Evolutionary conservation across 306 rosid genomes (phyloP), one percentile per base, ranked within the genome.

Genomic region (Begonia loranthoides): DNA sequence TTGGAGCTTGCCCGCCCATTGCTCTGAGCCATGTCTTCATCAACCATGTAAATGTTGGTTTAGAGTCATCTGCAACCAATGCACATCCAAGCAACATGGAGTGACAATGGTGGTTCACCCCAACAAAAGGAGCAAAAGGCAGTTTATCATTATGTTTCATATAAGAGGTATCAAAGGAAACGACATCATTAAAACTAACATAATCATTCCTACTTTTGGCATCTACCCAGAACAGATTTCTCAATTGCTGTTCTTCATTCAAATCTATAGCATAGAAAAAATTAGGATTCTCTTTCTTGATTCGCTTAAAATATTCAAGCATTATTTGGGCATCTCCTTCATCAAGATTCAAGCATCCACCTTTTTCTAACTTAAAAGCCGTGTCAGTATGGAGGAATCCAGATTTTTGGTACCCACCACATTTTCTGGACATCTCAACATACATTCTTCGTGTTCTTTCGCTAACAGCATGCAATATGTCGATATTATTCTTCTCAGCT

Each of bases 11-110:
- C 66, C 87, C 94, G 13, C 80, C 73, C 94, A 87, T 87, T 52
- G 96, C 96, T 76, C 94, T 72, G 62, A 80, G 92, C 96, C 96
- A 83, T 15, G 94, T 78, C 81, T 76, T 87, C 85, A 87, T 60
- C 65, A 87, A 61, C 96, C 96, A 87, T 61, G 75, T 76, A 76
- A 67, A 83, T 54, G 96, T 83, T 17, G 87, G 66, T 67, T 83
- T 80, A 45, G 79, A 71, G 70, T 76, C 85, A 66, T 87, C 94
- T 4, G 81, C 82, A 67, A 84, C 58, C 77, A 87, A 60, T 39
- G 94, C 90, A 72, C 96, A 87, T 59, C 96, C 96, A 49, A 87
- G 96, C 74, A 83, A 67, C 76, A 83, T 75, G n/a, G 96, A 67
- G 63, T 87, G 96, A 59, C 69, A 76, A 56, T 87, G 96, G 74